Percentiles rank a stretch among this genome's conserved stretches.
Evolutionary conservation across 2,329 filamentous ascomycete genomes (phyloP).

Genomic region (Fusarium pseudoanthophilum): DNA sequence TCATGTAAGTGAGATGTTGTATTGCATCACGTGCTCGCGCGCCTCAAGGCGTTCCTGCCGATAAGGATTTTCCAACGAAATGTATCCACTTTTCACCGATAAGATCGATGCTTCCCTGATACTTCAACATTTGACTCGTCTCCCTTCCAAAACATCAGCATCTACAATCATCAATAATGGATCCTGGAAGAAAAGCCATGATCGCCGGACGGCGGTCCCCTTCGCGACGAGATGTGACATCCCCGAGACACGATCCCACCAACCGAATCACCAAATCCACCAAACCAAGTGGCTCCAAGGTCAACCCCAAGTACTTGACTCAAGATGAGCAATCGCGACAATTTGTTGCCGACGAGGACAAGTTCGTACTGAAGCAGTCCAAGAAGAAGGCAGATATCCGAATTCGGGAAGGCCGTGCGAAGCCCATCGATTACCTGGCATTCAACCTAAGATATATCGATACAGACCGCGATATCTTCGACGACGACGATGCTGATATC

Average conservation of each 20-base stretch:
- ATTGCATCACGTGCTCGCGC: constrained; percentile 4
- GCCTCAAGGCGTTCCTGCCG: not conserved
- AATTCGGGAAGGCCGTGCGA: constrained; percentile 88
- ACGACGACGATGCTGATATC: constrained; percentile 81
- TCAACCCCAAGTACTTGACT: constrained; percentile 64
- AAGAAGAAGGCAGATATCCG: constrained; percentile 98
- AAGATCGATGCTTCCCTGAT: constrained; percentile 20
- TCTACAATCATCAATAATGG: constrained; percentile 54
- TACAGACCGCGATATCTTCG: constrained; percentile 82
- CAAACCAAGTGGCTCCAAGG: constrained; percentile 44
- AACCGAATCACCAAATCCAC: constrained; percentile 66
- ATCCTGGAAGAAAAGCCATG: constrained; percentile 66
- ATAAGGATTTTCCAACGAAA: constrained; percentile 20
- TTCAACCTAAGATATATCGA: constrained; percentile 93
- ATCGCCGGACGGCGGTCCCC: constrained; percentile 59
- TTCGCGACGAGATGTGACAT: constrained; percentile 61
- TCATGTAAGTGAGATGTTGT: not conserved
- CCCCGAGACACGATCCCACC: constrained; percentile 65
- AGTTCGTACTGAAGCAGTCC: constrained; percentile 93
- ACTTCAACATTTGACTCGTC: not conserved
- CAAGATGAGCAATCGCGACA: constrained; percentile 81
- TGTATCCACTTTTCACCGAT: constrained; percentile 31
- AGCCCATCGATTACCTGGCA: constrained; percentile 92
- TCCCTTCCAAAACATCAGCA: not conserved
- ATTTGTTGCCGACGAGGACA: constrained; percentile 95